phyloP scores from a whole-genome alignment of 169 alveolate genomes.

The Cryptosporidium sp. region DNA sequence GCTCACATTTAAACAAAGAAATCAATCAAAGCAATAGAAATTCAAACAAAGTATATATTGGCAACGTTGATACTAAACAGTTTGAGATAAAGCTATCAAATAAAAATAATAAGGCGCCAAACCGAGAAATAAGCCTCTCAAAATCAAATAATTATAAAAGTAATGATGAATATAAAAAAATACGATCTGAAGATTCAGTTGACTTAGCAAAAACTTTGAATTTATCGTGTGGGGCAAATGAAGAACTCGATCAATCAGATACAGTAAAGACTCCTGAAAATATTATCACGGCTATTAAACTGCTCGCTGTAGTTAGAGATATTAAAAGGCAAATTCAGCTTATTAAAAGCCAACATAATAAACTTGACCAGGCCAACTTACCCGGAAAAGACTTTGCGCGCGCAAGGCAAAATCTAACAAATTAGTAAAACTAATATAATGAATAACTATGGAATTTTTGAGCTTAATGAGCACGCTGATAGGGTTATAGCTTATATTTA shows the following conservation, averaged over 20 bases:
- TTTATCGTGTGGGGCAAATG: background rate
- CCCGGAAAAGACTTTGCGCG: background rate
- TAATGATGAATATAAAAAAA: background rate
- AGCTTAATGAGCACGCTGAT: slow-evolving; percentile 9
- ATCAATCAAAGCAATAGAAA: background rate
- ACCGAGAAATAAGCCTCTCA: background rate
- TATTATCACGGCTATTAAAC: slow-evolving; percentile 17
- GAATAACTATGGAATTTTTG: background rate
- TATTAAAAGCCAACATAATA: slow-evolving; percentile 13
- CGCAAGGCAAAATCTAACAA: background rate
- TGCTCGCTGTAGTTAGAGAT: slow-evolving; percentile 25
- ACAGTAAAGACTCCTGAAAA: slow-evolving; percentile 2
- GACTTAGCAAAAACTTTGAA: background rate
- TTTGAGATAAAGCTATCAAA: background rate
- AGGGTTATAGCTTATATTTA: slow-evolving; percentile 9
- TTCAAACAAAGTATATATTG: background rate
- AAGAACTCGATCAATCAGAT: background rate
- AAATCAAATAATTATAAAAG: background rate
- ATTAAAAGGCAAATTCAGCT: slow-evolving; percentile 34
- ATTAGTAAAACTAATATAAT: background rate
- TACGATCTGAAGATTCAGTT: background rate
- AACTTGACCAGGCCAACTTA: background rate
- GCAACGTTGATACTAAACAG: background rate
- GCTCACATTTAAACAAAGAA: background rate
- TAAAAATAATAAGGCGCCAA: background rate